Conservation (phyloP, 352 stramenopile species). For the Globisporangium sylvaticum region DNA sequence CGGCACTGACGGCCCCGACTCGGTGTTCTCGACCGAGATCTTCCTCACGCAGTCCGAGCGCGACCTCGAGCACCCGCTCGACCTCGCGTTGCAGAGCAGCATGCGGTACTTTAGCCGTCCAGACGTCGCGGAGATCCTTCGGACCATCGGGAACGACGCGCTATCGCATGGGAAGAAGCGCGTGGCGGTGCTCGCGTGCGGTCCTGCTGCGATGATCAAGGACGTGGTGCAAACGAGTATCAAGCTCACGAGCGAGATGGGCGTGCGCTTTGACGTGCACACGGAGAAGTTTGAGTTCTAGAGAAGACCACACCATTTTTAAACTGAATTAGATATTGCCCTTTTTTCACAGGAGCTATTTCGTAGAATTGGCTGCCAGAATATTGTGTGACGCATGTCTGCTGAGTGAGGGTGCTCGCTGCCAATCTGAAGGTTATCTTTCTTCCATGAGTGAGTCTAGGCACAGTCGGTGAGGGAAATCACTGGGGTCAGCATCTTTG, state of each 20-base stretch:
- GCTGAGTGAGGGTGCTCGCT: no score
- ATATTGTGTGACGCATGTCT: no score
- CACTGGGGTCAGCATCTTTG: no score
- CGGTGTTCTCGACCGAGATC: conserved; percentile 31
- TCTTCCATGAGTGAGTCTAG: no score
- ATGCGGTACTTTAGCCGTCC: conserved; percentile 27
- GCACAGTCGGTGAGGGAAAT: no score
- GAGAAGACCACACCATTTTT: neutral
- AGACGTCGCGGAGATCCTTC: conserved; percentile 22
- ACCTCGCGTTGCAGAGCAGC: conserved; percentile 14
- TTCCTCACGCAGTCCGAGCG: conserved; percentile 27
- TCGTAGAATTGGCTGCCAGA: no score
- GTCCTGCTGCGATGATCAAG: conserved; percentile 25
- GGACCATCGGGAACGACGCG: conserved; percentile 26
- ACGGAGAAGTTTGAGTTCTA: conserved; percentile 2
- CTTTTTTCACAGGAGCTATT: no score
- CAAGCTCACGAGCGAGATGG: conserved; percentile 20
- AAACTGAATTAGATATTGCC: no score
- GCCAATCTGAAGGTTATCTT: no score
- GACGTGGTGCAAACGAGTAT: conserved; percentile 26
- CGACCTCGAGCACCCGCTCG: conserved; percentile 25
- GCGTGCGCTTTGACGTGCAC: conserved; percentile 29
- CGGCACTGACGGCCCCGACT: neutral
- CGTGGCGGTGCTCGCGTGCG: conserved; percentile 42
- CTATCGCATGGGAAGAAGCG: conserved; percentile 21